Evolutionary conservation across 2,329 filamentous ascomycete species (phyloP), one percentile per base, ranked within the genome.

Genomic region (Septoria linicola): DNA sequence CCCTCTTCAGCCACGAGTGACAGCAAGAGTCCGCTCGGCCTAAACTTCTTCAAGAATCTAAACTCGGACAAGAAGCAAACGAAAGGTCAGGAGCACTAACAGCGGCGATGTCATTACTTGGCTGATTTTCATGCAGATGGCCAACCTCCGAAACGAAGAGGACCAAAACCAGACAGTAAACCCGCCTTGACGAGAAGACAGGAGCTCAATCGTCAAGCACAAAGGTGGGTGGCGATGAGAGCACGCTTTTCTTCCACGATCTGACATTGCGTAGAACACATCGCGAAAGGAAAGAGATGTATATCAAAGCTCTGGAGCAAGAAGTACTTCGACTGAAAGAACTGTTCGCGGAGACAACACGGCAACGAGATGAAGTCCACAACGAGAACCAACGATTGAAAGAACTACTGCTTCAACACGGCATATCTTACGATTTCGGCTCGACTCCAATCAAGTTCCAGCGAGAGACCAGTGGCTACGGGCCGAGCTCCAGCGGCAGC

Each of bases 91-190:
- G 42, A 37, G n/a, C 16, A 32, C 41, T 1, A 14, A 32, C 4
- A n/a, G 21, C 30, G 3, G 17, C 8, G 36, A 8, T 10, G 17
- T 20, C 8, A 21, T 17, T 13, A 36, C 20, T 35, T 20, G 39
- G 43, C 36, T 57, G 21, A 27, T 16, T 2, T 32, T 57, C 6
- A 8, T 8, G 51, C 64, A 86, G 91, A 96, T 76, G 91, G 89
- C 39, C 86, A 93, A 65, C 79, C 87, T 7, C 83, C 89, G 2
- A 99, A 97, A 73, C 83, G 89, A 60, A 83, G 93, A 70, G 93
- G 93, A 1, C 93, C 93, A 0, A 97, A 97, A 69, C 93, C 93
- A 16, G 93, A 97, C 70, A 95, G 88, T 75, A 96, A 95, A 68
- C 93, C 93, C 14, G 92, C 93, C 37, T 74, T 96, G 64, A 97